These are phyloP conservation scores for Rhodotorula sp. DNA, from an alignment of 1,284 basidiomycete species.

Conservation along the genomic window DNA sequence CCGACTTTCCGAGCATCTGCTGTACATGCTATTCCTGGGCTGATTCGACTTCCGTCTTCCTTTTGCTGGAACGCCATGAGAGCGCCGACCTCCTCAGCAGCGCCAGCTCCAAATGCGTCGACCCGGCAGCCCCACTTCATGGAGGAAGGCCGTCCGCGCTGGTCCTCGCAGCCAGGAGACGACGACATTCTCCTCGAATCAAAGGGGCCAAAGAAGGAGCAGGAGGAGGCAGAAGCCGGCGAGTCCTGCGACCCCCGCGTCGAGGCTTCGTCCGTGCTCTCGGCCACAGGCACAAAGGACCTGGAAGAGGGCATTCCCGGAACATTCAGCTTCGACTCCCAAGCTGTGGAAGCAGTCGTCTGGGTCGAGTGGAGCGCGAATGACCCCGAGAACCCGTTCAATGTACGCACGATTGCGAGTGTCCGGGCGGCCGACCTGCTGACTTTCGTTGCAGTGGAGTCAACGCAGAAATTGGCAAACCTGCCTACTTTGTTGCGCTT, in stretches of 20 bases:
- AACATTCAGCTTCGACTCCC: not conserved
- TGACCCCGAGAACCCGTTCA: constrained; percentile 37
- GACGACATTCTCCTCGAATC: too few relatives aligned
- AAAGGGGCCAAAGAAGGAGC: not conserved
- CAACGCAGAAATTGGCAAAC: constrained; percentile 35
- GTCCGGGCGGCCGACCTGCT: too few relatives aligned
- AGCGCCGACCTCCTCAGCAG: too few relatives aligned
- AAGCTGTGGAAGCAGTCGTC: constrained; percentile 13
- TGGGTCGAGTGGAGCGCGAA: constrained; percentile 31
- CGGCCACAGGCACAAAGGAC: constrained; percentile 1
- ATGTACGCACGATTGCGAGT: constrained; percentile 12
- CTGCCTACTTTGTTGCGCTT: constrained; percentile 22
- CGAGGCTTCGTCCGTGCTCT: not conserved
- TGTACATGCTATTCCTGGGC: too few relatives aligned
- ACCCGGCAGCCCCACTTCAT: too few relatives aligned
- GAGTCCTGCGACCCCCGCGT: not conserved
- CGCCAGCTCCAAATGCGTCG: too few relatives aligned
- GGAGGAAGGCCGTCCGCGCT: too few relatives aligned
- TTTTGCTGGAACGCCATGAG: too few relatives aligned
- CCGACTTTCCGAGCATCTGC: too few relatives aligned
- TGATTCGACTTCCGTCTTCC: too few relatives aligned
- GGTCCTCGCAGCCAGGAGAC: too few relatives aligned
- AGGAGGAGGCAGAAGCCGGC: not conserved
- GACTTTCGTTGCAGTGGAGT: constrained; percentile 23
- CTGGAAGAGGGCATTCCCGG: not conserved